Evolutionary conservation across 495 filamentous ascomycete genomes (phyloP).

Genomic region (Aeminium ludgeri): DNA sequence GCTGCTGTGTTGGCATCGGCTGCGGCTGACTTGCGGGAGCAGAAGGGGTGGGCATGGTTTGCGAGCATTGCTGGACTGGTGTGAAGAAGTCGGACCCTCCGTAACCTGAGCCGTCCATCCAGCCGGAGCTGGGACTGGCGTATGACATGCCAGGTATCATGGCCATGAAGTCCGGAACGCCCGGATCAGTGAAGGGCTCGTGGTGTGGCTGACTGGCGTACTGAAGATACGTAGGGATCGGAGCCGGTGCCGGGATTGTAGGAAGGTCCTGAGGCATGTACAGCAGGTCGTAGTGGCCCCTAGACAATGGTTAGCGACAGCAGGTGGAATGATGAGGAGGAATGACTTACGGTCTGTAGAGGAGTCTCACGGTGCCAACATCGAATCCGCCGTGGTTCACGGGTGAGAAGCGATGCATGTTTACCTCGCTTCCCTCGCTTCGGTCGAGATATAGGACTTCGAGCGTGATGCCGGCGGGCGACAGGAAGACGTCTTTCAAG

Average conservation of each 20-base stretch:
- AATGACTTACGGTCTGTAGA: constrained; percentile 52
- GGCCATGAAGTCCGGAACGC: constrained; percentile 13
- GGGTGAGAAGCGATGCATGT: constrained; percentile 51
- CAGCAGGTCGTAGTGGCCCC: constrained; percentile 87
- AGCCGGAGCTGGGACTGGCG: constrained; percentile 6
- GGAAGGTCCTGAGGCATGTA: constrained; percentile 48
- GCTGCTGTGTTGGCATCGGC: constrained; percentile 2
- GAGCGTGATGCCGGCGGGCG: constrained; percentile 60
- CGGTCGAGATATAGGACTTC: constrained; percentile 87
- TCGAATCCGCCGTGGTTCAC: constrained; percentile 28
- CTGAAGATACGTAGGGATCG: constrained; percentile 10
- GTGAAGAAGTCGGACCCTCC: constrained; percentile 11
- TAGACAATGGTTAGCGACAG: constrained; percentile 17
- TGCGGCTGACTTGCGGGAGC: constrained; percentile 11
- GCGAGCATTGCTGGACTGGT: constrained; percentile 7
- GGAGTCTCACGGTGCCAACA: constrained; percentile 43
- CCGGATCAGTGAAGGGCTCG: constrained; percentile 5
- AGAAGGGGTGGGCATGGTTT: constrained; percentile 5
- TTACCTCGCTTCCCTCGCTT: constrained; percentile 63
- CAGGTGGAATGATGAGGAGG: neutral
- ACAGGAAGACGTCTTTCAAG: constrained; percentile 63
- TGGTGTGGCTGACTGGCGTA: constrained; percentile 10
- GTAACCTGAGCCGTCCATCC: constrained; percentile 7
- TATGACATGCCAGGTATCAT: constrained; percentile 16
- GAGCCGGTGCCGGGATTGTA: neutral